Percentiles rank a stretch among this genome's conserved stretches.
phyloP scores from a whole-genome alignment of 2,329 filamentous ascomycete species.

The Aspergillus aculeatus region DNA sequence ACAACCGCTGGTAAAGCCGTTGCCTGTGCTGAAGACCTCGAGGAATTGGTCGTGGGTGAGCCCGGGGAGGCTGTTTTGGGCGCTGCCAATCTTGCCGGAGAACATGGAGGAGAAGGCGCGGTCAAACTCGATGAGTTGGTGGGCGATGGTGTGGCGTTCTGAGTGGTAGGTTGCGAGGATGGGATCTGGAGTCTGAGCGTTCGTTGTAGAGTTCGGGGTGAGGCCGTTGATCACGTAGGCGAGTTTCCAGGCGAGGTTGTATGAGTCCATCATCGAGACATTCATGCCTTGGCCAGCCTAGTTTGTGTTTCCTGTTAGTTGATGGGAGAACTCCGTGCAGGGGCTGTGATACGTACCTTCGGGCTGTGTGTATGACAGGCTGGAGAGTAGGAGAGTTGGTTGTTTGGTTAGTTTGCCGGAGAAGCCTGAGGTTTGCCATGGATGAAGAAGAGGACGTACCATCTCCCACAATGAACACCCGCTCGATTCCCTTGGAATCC shows the following conservation, averaged over 20 bases:
- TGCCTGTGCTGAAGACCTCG: constrained; percentile 37
- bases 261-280: constrained; percentile 65
- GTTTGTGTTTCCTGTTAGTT: constrained; percentile 1
- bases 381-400: constrained; percentile 10
- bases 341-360: constrained; percentile 45
- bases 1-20: constrained; percentile 41
- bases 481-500: constrained; percentile 65
- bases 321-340: not conserved
- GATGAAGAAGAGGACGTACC: constrained; percentile 26
- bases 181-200: constrained; percentile 17
- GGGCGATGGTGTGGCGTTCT: constrained; percentile 39
- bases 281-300: constrained; percentile 76
- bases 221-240: constrained; percentile 38
- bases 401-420: not conserved
- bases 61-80: constrained; percentile 23
- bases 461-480: constrained; percentile 73
- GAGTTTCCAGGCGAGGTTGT: constrained; percentile 45
- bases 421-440: not conserved
- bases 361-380: constrained; percentile 78
- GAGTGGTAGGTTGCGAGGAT: constrained; percentile 40
- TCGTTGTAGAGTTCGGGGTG: constrained; percentile 21
- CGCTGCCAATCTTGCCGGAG: constrained; percentile 36
- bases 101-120: constrained; percentile 41
- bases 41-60: constrained; percentile 38
- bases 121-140: constrained; percentile 42